A percentile compares a stretch with the other conserved stretches of the same genome.
phyloP scores from a whole-genome alignment of 768 basidiomycete genomes.

The Phlegmacium glaucopus region DNA sequence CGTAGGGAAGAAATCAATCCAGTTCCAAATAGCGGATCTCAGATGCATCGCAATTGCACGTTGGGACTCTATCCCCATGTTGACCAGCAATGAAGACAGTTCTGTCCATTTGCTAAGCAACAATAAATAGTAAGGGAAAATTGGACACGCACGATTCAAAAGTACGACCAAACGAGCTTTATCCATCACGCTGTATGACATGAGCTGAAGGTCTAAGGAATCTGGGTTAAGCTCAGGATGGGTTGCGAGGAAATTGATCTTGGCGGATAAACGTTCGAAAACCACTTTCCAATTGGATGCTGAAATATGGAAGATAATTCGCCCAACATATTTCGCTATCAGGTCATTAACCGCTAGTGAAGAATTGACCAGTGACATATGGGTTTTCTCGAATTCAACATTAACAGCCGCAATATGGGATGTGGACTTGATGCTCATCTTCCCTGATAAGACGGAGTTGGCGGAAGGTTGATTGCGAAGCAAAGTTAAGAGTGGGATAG shows the following conservation, averaged over 20 bases:
- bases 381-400: conserved; percentile 57
- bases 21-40: conserved; percentile 83
- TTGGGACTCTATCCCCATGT: conserved; percentile 75
- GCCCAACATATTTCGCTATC: conserved; percentile 69
- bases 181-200: conserved; percentile 77
- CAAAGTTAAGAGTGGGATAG: conserved; percentile 4
- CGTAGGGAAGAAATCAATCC: conserved; percentile 74
- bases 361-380: conserved; percentile 56
- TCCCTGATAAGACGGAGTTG: conserved; percentile 34
- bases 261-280: conserved; percentile 61
- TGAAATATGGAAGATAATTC: conserved; percentile 83
- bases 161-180: conserved; percentile 63
- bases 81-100: conserved; percentile 76
- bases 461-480: conserved; percentile 43
- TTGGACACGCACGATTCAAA: conserved; percentile 52
- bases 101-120: conserved; percentile 38
- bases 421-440: conserved; percentile 35
- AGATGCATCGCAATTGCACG: conserved; percentile 68
- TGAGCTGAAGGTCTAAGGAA: conserved; percentile 68
- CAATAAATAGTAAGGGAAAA: not conserved
- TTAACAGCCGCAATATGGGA: conserved; percentile 37
- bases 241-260: conserved; percentile 63
- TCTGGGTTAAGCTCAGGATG: conserved; percentile 48
- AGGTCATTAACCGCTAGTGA: conserved; percentile 53
- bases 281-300: conserved; percentile 86